Base-by-base conservation (phyloP, 2,329 filamentous ascomycete species). In the Huntiella bhutanensis region DNA sequence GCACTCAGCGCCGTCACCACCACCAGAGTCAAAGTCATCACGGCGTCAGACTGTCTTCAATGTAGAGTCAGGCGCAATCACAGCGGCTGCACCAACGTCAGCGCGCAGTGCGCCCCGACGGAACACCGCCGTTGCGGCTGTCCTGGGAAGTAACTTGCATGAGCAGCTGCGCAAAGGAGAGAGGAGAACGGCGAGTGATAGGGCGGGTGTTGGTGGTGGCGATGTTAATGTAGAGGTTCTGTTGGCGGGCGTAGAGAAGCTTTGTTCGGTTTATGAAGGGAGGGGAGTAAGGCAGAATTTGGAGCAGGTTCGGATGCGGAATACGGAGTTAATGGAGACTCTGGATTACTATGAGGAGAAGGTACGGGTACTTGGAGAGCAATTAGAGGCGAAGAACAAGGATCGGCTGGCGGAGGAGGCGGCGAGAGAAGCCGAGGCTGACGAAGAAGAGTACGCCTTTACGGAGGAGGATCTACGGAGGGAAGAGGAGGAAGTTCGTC, bases 201-300 rank as follows among this genome's bases (percentile, higher is more conserved):
- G 43, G 13, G 45, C 43, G 10, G 34, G 41, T 36, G 3, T 36
- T 41, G 67, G 64, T 45, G 38, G 73, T 52, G 80, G 78, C 7
- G 85, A 92, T 17, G 70, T 95, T 2, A 84, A 96, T 59, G 77
- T 96, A 3, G 83, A 93, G 55, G 70, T 93, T 1, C 64, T 98
- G 28, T 69, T 98, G 16, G 70, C 74, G 45, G 87, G 88, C 1
- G 88, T 87, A 1, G 86, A 95, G 66, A 94, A 86, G 66, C 71
- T 96, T 28, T 87, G 86, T 54, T 73, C 73, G 39, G 87, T 95
- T 22, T 96, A 95, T 58, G 80, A 84, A 33, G 71, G 93, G 22
- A 73, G 81, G 0, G 87, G 86, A 4, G 84, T 83, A 4, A 61
- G 71, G 12, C 84, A 93, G 56, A 73, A 78, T 51, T 92, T 96